phyloP scores from a whole-genome alignment of 371 early-diverging fungal species.

The Smittium mucronatum region DNA sequence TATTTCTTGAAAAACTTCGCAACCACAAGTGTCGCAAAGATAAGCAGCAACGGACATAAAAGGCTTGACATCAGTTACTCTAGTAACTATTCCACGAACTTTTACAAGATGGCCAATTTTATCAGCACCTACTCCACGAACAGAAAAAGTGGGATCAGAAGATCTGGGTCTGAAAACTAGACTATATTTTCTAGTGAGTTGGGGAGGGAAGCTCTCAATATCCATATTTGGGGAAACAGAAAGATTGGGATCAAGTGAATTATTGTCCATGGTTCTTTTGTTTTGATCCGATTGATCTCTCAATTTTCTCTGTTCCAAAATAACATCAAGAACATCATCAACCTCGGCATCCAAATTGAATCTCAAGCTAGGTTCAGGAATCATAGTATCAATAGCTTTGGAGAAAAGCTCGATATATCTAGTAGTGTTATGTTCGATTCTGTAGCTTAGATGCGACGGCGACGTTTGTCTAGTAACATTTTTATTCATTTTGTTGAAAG shows the following conservation, averaged over 20 bases:
- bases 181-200: slow-evolving; percentile 71
- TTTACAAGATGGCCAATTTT: slow-evolving; percentile 81
- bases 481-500: slow-evolving; percentile 40
- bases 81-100: slow-evolving; percentile 91
- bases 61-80: slow-evolving; percentile 95
- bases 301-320: slow-evolving; percentile 69
- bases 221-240: slow-evolving; percentile 27
- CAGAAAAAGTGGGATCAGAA: slow-evolving; percentile 48
- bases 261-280: slow-evolving; percentile 6
- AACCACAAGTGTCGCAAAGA: slow-evolving; percentile 93
- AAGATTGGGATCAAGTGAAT: slow-evolving; percentile 24
- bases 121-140: slow-evolving; percentile 74
- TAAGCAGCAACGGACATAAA: slow-evolving; percentile 83
- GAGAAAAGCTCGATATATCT: slow-evolving; percentile 70
- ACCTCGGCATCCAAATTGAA: slow-evolving; percentile 46
- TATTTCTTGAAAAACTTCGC: slow-evolving; percentile 96
- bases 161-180: slow-evolving; percentile 71
- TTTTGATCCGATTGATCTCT: slow-evolving; percentile 39
- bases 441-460: slow-evolving; percentile 36
- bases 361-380: slow-evolving; percentile 43
- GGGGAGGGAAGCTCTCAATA: slow-evolving; percentile 48
- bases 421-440: slow-evolving; percentile 70
- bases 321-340: slow-evolving; percentile 78
- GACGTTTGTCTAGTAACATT: slow-evolving; percentile 48
- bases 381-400: slow-evolving; percentile 54